phyloP scores from a whole-genome alignment of 2,329 filamentous ascomycete genomes.

The Fusarium oligoseptatum region DNA sequence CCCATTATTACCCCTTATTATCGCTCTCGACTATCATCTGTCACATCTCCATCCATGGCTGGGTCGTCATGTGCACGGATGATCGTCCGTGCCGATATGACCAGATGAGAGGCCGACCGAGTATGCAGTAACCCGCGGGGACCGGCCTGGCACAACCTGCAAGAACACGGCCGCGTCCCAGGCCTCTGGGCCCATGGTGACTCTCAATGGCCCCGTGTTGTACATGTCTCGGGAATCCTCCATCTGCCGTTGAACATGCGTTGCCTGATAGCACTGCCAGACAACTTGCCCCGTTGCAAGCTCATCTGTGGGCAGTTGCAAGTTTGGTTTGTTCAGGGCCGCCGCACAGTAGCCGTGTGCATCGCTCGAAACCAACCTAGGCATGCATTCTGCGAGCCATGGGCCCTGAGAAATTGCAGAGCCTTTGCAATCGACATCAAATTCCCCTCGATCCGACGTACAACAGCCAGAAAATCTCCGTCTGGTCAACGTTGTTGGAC shows the following conservation, averaged over 20 bases:
- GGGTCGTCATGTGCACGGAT: constrained; percentile 11
- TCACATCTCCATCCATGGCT: constrained; percentile 11
- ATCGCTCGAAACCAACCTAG: constrained; percentile 5
- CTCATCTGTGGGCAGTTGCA: not conserved
- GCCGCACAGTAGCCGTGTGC: not conserved
- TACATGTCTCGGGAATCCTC: constrained; percentile 39
- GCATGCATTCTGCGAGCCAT: constrained; percentile 15
- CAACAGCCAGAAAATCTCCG: constrained; percentile 34
- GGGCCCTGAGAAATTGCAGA: constrained; percentile 8
- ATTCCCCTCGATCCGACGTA: constrained; percentile 8
- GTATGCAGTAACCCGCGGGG: constrained; percentile 32
- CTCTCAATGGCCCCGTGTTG: constrained; percentile 26
- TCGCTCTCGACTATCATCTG: constrained; percentile 19
- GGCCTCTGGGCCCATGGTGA: constrained; percentile 38
- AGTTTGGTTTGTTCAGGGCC: not conserved
- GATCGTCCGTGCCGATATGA: constrained; percentile 17
- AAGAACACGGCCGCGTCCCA: constrained; percentile 44
- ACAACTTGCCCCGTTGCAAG: constrained; percentile 10
- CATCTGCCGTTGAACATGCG: constrained; percentile 30
- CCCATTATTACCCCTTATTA: constrained; percentile 8
- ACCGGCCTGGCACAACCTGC: constrained; percentile 32
- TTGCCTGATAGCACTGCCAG: constrained; percentile 24
- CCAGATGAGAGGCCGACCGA: constrained; percentile 27
- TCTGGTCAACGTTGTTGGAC: constrained; percentile 24
- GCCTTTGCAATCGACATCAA: constrained; percentile 6